Evolutionary conservation across 495 filamentous ascomycete genomes (phyloP), one percentile per base, ranked within the genome.

Genomic region (Lasiosphaeria ovina): DNA sequence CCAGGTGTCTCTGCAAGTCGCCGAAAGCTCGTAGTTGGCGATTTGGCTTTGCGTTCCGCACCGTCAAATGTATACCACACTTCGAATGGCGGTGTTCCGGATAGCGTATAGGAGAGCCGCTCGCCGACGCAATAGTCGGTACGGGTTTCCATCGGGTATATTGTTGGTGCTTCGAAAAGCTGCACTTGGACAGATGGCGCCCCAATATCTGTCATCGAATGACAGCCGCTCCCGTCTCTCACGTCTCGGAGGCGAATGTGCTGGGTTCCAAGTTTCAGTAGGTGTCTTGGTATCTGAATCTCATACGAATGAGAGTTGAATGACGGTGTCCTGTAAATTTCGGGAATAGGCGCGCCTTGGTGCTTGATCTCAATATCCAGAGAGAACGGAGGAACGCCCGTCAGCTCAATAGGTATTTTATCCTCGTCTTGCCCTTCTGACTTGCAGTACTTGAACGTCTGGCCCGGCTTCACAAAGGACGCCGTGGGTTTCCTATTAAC

Each of bases 71-170:
- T 89, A 72, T 98, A 98, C 74, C 88, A 92, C 17, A 98, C 87
- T 31, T 92, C 88, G 76, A 98, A 98, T 3, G 94, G 94, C 34
- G 90, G 85, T 54, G 87, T 85, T 36, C 94, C 94, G 1, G 91
- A 89, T 16, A 98, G 85, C 0, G 89, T 88, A 76, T 94, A 98
- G 3, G 90, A 87, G 60, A 98, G 87, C 38, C 91, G 86, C 68
- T 98, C 93, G 53, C 94, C 94, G 35, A 98, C 93, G 76, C 94
- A 98, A 78, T 95, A 96, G 75, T 98, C 90, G 6, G 80, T 77
- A 62, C 87, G 87, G n/a, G 87, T 86, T 66, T 96, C 91, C n/a
- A 96, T 80, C 31, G 83, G 77, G 54, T 91, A 87, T 62, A 97
- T 95, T 12, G 91, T 89, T 11, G 94, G 94, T 4, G 94, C 90